Base-by-base conservation (phyloP, 306 rosid species). In the Gynostemma pentaphyllum region DNA sequence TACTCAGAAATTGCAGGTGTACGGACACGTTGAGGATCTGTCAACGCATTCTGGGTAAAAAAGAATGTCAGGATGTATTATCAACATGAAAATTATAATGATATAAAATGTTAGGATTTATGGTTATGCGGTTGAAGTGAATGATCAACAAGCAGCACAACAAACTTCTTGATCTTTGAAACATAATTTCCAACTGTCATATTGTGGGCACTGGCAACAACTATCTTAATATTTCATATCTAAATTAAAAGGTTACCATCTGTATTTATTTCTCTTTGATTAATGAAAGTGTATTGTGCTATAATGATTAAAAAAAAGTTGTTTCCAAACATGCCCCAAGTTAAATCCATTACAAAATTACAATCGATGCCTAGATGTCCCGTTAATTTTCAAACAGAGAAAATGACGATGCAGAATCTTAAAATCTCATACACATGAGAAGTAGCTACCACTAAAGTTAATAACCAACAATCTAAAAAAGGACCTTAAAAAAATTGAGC, bases 1-100 rank as follows among this genome's bases (percentile, higher is more conserved):
- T 88, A 92, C 62, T 86, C 98, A 71, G 72, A 69, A 68, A 92
- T 88, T n/a, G 85, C 75, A 70, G 98, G 98, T 49, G 92, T 92
- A 72, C 77, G 83, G 76, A 92, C 92, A 63, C 95, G 98, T 65
- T 85, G 98, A 79, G 95, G 83, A 82, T 92, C 81, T 3, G 87
- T 92, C 74, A 92, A 80, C 69, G 98, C 95, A 78, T 82, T 82
- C 96, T 87, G 89, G 47, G 28, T 51, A 75, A 69, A 68, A 68
- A 69, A 50, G 34, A n/a, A 23, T 42, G 64, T 37, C 30, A 59
- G 45, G 11, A 37, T 36, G 9, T 36, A 37, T 59, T 8, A 7
- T 56, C 26, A 9, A 30, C 19, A 37, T n/a, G n/a, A n/a, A n/a
- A n/a, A n/a, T n/a, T n/a, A n/a, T n/a, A n/a, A n/a, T n/a, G n/a